These are phyloP conservation scores for Leucogyrophana mollusca DNA, from an alignment of 768 basidiomycete species.

Conservation along the genomic window DNA sequence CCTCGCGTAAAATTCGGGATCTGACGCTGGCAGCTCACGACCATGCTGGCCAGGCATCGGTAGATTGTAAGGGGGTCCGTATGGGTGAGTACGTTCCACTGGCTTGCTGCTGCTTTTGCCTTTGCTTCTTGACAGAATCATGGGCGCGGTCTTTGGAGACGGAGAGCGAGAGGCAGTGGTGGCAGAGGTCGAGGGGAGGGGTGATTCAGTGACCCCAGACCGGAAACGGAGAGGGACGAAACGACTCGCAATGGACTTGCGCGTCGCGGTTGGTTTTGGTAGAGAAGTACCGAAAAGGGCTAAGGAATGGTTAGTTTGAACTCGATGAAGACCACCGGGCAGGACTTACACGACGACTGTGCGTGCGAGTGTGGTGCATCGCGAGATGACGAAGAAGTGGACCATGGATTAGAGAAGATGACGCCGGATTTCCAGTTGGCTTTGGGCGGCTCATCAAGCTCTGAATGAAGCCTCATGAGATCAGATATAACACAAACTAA, in stretches of 20 bases:
- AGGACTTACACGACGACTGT: neutral
- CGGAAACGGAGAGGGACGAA: conserved; percentile 24
- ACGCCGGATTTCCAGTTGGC: neutral
- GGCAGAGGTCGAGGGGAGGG: conserved; percentile 12
- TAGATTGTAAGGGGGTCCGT: conserved; percentile 36
- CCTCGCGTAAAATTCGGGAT: too few species aligned
- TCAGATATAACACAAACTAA: too few species aligned
- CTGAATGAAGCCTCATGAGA: too few species aligned
- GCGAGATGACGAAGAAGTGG: neutral
- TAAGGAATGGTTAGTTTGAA: neutral
- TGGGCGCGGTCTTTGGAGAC: conserved; percentile 2
- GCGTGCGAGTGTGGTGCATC: neutral
- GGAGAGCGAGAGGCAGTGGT: conserved; percentile 7
- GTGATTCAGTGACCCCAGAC: too few species aligned
- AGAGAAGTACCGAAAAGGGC: neutral
- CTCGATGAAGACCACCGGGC: neutral
- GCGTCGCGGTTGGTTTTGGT: conserved; percentile 1
- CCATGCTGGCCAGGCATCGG: conserved; percentile 19
- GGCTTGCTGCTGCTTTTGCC: conserved; percentile 21
- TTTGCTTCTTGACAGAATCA: conserved; percentile 10
- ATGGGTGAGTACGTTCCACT: conserved; percentile 34
- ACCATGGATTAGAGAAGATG: conserved; percentile 1
- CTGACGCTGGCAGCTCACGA: conserved; percentile 2
- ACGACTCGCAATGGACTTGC: conserved; percentile 12
- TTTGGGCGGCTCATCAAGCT: too few species aligned